A percentile compares a stretch with the other conserved stretches of the same genome.
phyloP scores from a whole-genome alignment of 1,139 yeast genomes.

The Kodamaea sp. region DNA sequence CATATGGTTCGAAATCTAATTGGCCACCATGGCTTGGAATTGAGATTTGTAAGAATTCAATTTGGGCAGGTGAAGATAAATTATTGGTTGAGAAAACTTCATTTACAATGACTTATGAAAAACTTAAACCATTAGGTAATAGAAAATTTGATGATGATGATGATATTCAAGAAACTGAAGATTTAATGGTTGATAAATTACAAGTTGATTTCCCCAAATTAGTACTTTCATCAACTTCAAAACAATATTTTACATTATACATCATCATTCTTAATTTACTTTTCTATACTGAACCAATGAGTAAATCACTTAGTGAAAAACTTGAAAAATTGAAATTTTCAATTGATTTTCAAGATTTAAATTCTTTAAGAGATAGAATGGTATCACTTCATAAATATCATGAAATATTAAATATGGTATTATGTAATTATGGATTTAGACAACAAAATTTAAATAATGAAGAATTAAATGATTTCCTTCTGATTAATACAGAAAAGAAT shows the following conservation, averaged over 20 bases:
- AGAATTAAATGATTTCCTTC: slow-evolving; percentile 33
- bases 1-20: slow-evolving; percentile 35
- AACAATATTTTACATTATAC: slow-evolving; percentile 41
- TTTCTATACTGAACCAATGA: slow-evolving; percentile 43
- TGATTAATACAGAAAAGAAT: slow-evolving; percentile 25
- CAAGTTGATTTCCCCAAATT: slow-evolving; percentile 42
- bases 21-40: slow-evolving; percentile 52
- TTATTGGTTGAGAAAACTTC: slow-evolving; percentile 39
- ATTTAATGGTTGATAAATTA: slow-evolving; percentile 18
- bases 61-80: slow-evolving; percentile 35
- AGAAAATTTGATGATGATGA: slow-evolving; percentile 5
- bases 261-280: slow-evolving; percentile 33
- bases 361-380: slow-evolving; percentile 28
- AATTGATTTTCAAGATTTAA: slow-evolving; percentile 40
- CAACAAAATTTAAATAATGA: slow-evolving; percentile 34
- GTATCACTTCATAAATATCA: slow-evolving; percentile 27
- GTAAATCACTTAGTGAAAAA: slow-evolving; percentile 31
- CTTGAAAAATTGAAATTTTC: slow-evolving; percentile 42
- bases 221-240: slow-evolving; percentile 38
- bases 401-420: slow-evolving; percentile 21
- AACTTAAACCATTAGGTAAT: slow-evolving; percentile 27
- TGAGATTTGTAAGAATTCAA: slow-evolving; percentile 39
- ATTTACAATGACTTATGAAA: slow-evolving; percentile 33
- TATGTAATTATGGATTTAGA: slow-evolving; percentile 37
- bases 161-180: slow-evolving; percentile 7